Conservation (phyloP, 768 basidiomycete genomes). For the Boletus patriciae region DNA sequence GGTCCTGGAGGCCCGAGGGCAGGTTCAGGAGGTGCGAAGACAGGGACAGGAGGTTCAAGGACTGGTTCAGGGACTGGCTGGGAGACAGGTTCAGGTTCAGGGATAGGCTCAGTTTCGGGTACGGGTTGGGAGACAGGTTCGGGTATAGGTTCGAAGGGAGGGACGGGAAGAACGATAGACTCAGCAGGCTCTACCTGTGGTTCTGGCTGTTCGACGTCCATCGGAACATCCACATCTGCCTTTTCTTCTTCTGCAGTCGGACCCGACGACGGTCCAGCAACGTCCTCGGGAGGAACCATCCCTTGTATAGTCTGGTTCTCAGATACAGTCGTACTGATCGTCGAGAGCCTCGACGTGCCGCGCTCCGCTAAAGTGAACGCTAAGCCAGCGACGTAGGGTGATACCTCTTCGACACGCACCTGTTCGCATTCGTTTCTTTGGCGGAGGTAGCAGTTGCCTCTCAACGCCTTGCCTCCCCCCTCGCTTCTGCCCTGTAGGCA, state of each 20-base stretch:
- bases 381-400: background rate
- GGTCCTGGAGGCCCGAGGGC: too few species aligned
- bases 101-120: background rate
- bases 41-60: background rate
- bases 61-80: background rate
- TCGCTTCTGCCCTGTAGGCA: constrained; percentile 71
- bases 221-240: constrained; percentile 15
- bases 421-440: constrained; percentile 54
- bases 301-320: constrained; percentile 43
- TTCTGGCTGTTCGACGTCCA: constrained; percentile 16
- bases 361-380: constrained; percentile 26
- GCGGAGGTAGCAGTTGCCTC: constrained; percentile 46
- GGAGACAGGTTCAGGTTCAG: background rate
- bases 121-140: background rate
- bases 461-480: constrained; percentile 54
- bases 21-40: background rate
- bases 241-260: constrained; percentile 15
- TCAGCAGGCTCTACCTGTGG: constrained; percentile 3
- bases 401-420: constrained; percentile 31
- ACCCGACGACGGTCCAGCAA: constrained; percentile 29
- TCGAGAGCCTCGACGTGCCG: constrained; percentile 45
- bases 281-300: constrained; percentile 27
- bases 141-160: background rate
- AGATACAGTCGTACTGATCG: constrained; percentile 46
- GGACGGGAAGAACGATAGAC: background rate